phyloP scores from a whole-genome alignment of 23 red algal genomes.

The Chondrus crispus region DNA sequence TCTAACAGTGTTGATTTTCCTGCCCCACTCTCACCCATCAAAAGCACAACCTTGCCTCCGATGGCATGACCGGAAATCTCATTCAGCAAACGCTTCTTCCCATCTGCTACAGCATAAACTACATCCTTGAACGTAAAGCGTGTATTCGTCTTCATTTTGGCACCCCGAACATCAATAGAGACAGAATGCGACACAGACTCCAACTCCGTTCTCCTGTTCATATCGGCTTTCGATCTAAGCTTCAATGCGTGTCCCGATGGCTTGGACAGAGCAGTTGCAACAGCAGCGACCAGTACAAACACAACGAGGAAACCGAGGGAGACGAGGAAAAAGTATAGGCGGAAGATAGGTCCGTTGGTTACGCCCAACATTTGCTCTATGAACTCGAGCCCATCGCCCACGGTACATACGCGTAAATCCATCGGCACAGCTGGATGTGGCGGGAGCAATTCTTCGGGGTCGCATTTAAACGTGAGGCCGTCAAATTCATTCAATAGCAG shows the following conservation, averaged over 20 bases:
- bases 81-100: slow-evolving; percentile 51
- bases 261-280: slow-evolving; percentile 13
- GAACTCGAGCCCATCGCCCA: slow-evolving; percentile 51
- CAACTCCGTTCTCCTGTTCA: not conserved
- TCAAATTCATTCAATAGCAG: slow-evolving; percentile 85
- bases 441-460: slow-evolving; percentile 38
- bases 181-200: not conserved
- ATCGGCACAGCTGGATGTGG: slow-evolving; percentile 31
- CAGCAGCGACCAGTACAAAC: slow-evolving; percentile 14
- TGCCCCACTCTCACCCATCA: slow-evolving; percentile 83
- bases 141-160: not conserved
- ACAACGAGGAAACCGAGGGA: slow-evolving; percentile 51
- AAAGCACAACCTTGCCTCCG: slow-evolving; percentile 60
- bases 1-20: slow-evolving; percentile 93
- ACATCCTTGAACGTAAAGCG: slow-evolving; percentile 50
- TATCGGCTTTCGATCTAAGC: not conserved
- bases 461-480: slow-evolving; percentile 64
- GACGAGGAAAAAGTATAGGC: slow-evolving; percentile 66
- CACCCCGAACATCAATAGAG: not conserved
- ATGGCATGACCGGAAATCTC: slow-evolving; percentile 58
- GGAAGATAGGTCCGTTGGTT: slow-evolving; percentile 37
- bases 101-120: slow-evolving; percentile 47
- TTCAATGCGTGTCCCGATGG: slow-evolving; percentile 29
- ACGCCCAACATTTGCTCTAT: slow-evolving; percentile 41
- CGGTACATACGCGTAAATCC: slow-evolving; percentile 48